These are phyloP conservation scores for Dissophora globulifera DNA, from an alignment of 192 early-diverging fungal genomes.

Conservation along the genomic window DNA sequence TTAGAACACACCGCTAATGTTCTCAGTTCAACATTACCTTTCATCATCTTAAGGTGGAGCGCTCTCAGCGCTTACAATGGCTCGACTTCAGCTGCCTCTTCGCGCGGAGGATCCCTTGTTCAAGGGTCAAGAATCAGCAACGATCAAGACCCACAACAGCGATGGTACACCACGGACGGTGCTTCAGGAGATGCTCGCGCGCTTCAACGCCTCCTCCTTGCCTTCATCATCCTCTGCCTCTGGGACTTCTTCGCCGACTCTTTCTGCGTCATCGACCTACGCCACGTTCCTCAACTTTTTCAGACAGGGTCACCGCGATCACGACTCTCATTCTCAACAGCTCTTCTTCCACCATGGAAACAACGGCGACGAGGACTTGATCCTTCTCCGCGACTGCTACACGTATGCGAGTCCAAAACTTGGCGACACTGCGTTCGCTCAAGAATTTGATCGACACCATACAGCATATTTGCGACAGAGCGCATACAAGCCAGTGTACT, in stretches of 20 bases:
- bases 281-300: background rate
- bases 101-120: conserved; percentile 30
- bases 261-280: background rate
- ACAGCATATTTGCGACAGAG: background rate
- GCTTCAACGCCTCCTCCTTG: conserved; percentile 13
- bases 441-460: conserved; percentile 53
- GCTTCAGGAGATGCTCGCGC: conserved; percentile 27
- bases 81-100: conserved; percentile 54
- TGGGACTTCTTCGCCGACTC: background rate
- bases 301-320: background rate
- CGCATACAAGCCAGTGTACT: conserved; percentile 24
- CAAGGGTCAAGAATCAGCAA: conserved; percentile 1
- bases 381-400: conserved; percentile 57
- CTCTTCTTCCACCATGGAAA: background rate
- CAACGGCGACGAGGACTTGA: background rate
- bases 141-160: conserved; percentile 5
- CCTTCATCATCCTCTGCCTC: background rate
- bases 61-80: conserved; percentile 53
- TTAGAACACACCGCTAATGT: too few species aligned
- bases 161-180: conserved; percentile 23
- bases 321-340: background rate
- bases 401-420: conserved; percentile 57
- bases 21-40: too few species aligned
- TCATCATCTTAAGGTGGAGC: conserved; percentile 49
- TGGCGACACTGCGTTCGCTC: conserved; percentile 59